These are phyloP conservation scores for Chytriomyces sp. DNA, from an alignment of 192 early-diverging fungal genomes.

Conservation along the genomic window DNA sequence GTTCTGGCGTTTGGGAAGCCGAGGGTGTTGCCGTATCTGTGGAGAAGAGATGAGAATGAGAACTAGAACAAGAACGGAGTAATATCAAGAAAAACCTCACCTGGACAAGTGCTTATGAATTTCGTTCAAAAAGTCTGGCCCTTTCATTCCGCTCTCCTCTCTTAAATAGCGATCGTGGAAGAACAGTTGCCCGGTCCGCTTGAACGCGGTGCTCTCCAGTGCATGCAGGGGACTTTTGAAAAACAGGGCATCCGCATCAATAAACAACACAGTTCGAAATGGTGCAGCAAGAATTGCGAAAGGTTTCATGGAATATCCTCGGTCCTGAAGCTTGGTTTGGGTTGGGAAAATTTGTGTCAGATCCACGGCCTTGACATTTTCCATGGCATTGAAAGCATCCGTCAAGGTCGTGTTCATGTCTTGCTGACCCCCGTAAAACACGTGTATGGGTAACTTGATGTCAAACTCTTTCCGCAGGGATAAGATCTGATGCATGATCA, in stretches of 20 bases:
- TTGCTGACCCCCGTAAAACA: conserved; percentile 2
- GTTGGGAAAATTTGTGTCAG: neutral
- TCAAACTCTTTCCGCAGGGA: conserved; percentile 14
- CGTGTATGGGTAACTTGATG: neutral
- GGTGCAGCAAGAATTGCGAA: conserved; percentile 7
- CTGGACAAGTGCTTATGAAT: too few species aligned
- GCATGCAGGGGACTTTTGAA: neutral
- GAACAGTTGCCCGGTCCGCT: conserved; percentile 13
- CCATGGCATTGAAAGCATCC: neutral
- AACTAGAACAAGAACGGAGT: neutral
- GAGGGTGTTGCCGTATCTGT: neutral
- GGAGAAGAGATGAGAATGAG: neutral
- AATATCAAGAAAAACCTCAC: too few species aligned
- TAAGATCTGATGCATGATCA: neutral
- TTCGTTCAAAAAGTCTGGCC: too few species aligned
- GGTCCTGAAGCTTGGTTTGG: neutral
- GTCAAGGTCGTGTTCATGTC: neutral
- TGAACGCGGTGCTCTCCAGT: neutral
- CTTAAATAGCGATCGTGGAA: neutral
- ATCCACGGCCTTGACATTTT: conserved; percentile 4
- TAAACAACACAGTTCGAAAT: conserved; percentile 18
- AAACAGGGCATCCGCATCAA: conserved; percentile 22
- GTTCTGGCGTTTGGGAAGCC: too few species aligned
- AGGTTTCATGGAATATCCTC: neutral
- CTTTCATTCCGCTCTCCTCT: neutral